Evolutionary conservation across 2,329 filamentous ascomycete species (phyloP).

Genomic region (Graphilbum sp.): DNA sequence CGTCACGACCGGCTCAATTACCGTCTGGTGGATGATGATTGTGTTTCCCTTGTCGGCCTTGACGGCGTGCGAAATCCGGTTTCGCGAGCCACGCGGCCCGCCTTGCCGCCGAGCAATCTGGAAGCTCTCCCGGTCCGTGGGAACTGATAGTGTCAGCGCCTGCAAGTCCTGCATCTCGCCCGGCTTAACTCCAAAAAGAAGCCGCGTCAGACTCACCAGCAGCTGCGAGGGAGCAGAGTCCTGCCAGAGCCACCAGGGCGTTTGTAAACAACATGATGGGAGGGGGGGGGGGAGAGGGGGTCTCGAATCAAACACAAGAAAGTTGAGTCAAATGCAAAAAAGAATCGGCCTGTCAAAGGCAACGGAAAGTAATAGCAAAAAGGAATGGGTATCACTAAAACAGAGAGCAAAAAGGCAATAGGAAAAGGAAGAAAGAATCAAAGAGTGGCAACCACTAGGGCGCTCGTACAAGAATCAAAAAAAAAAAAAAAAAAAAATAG

Average conservation of each 20-base stretch:
- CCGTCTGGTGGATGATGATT: constrained; percentile 18
- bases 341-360: background rate
- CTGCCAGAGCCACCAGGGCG: constrained; percentile 14
- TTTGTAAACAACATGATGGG: constrained; percentile 13
- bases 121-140: too few species aligned
- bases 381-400: background rate
- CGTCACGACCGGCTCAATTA: constrained; percentile 14
- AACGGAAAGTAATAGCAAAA: background rate
- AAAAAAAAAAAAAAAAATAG: background rate
- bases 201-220: constrained; percentile 17
- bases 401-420: background rate
- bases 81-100: background rate
- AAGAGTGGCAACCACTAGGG: background rate
- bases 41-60: constrained; percentile 10
- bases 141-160: too few species aligned
- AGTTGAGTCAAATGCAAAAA: background rate
- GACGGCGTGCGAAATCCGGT: background rate
- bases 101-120: too few species aligned
- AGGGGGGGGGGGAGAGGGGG: background rate
- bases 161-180: too few species aligned
- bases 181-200: too few species aligned
- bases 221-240: constrained; percentile 13
- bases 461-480: background rate
- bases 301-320: background rate
- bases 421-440: background rate